Evolutionary conservation across 1,139 yeast genomes (phyloP).

Genomic region (Geotrichum carabidarum): DNA sequence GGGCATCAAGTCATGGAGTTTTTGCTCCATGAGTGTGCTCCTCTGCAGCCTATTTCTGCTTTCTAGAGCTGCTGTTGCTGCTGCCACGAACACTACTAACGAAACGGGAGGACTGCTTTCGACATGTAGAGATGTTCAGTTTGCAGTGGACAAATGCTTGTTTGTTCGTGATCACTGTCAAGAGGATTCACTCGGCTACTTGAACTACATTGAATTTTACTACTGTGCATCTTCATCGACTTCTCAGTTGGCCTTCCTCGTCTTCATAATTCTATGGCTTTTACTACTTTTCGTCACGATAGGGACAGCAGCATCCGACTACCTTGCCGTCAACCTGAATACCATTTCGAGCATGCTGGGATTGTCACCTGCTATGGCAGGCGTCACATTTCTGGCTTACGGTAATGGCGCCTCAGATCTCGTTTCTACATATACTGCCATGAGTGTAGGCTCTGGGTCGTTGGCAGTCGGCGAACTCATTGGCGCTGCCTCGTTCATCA

Average conservation of each 20-base stretch:
- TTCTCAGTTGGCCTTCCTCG: constrained; percentile 7
- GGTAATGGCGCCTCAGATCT: constrained; percentile 95
- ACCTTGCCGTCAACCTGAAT: constrained; percentile 66
- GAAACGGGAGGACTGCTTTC: background rate
- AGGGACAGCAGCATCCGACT: constrained; percentile 72
- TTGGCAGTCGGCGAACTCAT: constrained; percentile 82
- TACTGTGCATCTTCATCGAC: constrained; percentile 30
- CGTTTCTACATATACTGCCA: constrained; percentile 75
- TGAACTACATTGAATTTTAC: constrained; percentile 35
- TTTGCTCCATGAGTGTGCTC: no score
- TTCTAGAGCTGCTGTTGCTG: background rate
- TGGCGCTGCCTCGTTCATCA: constrained; percentile 79
- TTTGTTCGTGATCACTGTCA: constrained; percentile 33
- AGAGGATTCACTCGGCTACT: constrained; percentile 30
- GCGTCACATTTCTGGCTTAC: constrained; percentile 78
- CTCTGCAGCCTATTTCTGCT: background rate
- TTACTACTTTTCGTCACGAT: constrained; percentile 51
- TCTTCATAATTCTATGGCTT: constrained; percentile 32
- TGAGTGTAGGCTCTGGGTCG: constrained; percentile 60
- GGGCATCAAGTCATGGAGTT: no score
- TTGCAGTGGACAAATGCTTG: constrained; percentile 32
- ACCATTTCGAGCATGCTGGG: constrained; percentile 55
- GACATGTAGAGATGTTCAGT: constrained; percentile 22
- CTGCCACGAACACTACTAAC: background rate
- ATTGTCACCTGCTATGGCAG: constrained; percentile 74